Evolutionary conservation across 2,329 filamentous ascomycete species (phyloP).

Genomic region (Hymenoscyphus salicellus): DNA sequence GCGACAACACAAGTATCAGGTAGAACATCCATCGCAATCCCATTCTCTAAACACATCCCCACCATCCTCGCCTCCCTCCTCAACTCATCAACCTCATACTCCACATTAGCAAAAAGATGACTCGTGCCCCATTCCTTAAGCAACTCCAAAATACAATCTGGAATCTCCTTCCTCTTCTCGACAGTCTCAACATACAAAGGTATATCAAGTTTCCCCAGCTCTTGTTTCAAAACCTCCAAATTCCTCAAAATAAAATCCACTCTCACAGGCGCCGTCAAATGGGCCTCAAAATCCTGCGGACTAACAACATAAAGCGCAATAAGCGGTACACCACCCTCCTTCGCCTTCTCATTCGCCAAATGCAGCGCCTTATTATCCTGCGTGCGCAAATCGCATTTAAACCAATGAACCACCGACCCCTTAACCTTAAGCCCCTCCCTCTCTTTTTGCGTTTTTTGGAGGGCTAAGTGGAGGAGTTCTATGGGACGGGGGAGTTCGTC

Average conservation of each 20-base stretch:
- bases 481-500: conserved; percentile 70
- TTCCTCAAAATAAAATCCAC: conserved; percentile 81
- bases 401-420: conserved; percentile 80
- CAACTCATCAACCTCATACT: conserved; percentile 90
- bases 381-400: conserved; percentile 75
- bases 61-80: conserved; percentile 70
- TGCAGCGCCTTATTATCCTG: conserved; percentile 71
- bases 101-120: conserved; percentile 78
- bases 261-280: conserved; percentile 67
- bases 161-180: conserved; percentile 60
- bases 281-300: conserved; percentile 80
- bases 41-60: conserved; percentile 56
- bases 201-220: conserved; percentile 69
- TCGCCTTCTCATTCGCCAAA: conserved; percentile 64
- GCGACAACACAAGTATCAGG: conserved; percentile 82
- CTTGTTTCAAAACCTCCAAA: conserved; percentile 60
- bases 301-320: conserved; percentile 77
- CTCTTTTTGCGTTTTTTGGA: conserved; percentile 56
- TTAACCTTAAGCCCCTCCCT: conserved; percentile 53
- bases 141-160: conserved; percentile 59
- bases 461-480: conserved; percentile 59
- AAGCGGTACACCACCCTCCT: conserved; percentile 65
- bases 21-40: conserved; percentile 66
- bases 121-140: conserved; percentile 69
- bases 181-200: conserved; percentile 75